These are phyloP conservation scores for Pestalotiopsis sp. DNA, from an alignment of 2,329 filamentous ascomycete genomes.

Conservation along the genomic window DNA sequence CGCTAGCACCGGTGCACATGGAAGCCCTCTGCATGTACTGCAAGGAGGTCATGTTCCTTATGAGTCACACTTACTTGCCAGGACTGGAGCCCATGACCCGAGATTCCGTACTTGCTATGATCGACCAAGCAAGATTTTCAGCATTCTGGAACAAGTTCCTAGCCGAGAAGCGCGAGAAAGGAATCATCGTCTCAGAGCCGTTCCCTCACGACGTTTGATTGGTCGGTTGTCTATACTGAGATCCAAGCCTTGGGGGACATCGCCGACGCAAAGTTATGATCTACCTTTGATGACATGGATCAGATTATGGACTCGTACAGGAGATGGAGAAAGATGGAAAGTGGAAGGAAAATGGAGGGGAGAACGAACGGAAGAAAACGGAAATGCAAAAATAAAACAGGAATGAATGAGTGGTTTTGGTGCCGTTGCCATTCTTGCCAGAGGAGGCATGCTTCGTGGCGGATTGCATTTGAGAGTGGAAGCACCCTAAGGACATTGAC, in stretches of 20 bases:
- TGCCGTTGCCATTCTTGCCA: background rate
- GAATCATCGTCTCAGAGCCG: background rate
- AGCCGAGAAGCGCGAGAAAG: background rate
- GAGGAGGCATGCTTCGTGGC: background rate
- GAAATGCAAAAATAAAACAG: no score
- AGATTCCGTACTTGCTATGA: background rate
- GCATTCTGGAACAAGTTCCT: background rate
- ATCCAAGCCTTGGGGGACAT: background rate
- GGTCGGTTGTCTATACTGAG: background rate
- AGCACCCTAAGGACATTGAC: background rate
- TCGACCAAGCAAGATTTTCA: background rate
- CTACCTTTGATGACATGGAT: background rate
- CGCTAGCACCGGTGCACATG: conserved; percentile 10
- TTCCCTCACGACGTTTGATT: background rate
- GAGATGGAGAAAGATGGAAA: no score
- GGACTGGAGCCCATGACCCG: background rate
- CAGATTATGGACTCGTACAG: background rate
- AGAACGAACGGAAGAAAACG: no score
- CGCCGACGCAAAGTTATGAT: background rate
- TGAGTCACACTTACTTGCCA: background rate
- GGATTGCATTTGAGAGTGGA: background rate
- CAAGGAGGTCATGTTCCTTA: background rate
- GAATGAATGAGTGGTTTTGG: background rate
- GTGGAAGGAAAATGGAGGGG: no score
- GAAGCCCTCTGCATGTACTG: conserved; percentile 16